Evolutionary conservation across 352 stramenopile genomes (phyloP), one percentile per base, ranked within the genome.

Genomic region (Phytopythium helicoides): DNA sequence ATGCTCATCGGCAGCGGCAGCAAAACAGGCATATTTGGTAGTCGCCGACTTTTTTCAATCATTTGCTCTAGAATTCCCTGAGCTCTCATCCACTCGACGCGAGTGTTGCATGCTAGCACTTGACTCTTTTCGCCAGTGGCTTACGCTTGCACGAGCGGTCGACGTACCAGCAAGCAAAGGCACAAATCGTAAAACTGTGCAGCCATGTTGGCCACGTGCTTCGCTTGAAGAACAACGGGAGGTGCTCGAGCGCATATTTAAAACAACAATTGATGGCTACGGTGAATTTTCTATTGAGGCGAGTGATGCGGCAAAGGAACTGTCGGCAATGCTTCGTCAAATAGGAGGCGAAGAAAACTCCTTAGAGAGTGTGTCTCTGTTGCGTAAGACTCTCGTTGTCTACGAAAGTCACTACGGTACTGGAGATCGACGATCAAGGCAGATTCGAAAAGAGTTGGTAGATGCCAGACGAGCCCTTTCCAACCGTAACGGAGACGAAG

Each of bases 261-360:
- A 59, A 18, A 63, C 71, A 1, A 69, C 70, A 6, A 58, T 75
- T 0, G 66, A 77, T 15, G 81, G 81, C 3, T 89, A 75, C 38
- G 77, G 81, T 9, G 76, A 89, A 44, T 89, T 83, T 40, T 82
- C 76, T 40, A 40, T 88, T 1, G 76, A 91, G 25, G 65, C 76
- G 7, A 76, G 66, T 14, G 76, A 86, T 26, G 73, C 60, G 16
- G 58, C 64, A 4, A 54, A 44, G 0, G 69, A 84, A 5, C 56
- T 89, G 8, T 77, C 62, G 0, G 45, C 58, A 18, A 63, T 76
- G 23, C 50, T 87, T 6, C 36, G 74, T 14, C 66, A 61, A 14
- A 69, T 79, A 23, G 68, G 56, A n/a, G 60, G 26, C 48, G 51
- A 58, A 42, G 49, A 22, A 6, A 67, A 83, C n/a, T 44, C 84